Evolutionary conservation across 805 yeast species (phyloP).

Genomic region (Candida germanica): DNA sequence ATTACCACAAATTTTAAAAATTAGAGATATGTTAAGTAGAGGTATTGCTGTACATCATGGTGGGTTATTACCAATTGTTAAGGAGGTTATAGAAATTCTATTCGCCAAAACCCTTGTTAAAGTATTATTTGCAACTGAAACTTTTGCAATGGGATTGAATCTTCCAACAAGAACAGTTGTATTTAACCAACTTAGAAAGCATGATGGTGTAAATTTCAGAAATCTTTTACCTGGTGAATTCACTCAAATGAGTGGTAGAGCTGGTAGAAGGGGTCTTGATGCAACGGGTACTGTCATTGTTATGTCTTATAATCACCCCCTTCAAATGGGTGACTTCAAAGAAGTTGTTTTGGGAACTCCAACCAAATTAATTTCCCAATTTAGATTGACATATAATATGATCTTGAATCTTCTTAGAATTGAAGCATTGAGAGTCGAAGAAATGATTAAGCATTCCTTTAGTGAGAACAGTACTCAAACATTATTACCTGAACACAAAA

Average conservation of each 20-base stretch:
- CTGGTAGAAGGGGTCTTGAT: slow-evolving; percentile 96
- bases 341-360: slow-evolving; percentile 86
- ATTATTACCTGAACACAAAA: slow-evolving; percentile 80
- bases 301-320: slow-evolving; percentile 74
- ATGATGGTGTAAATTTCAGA: slow-evolving; percentile 84
- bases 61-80: slow-evolving; percentile 88
- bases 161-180: slow-evolving; percentile 96
- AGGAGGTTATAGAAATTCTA: slow-evolving; percentile 87
- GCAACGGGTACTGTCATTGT: slow-evolving; percentile 90
- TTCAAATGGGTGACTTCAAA: slow-evolving; percentile 57
- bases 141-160: slow-evolving; percentile 98
- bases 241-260: slow-evolving; percentile 99
- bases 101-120: slow-evolving; percentile 85
- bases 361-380: slow-evolving; percentile 86
- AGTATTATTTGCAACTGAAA: slow-evolving; percentile 94
- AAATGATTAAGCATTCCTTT: slow-evolving; percentile 94
- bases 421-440: slow-evolving; percentile 95
- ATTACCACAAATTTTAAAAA: slow-evolving; percentile 82
- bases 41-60: slow-evolving; percentile 98
- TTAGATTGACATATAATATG: slow-evolving; percentile 94
- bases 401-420: slow-evolving; percentile 85
- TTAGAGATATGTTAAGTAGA: slow-evolving; percentile 77
- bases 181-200: slow-evolving; percentile 79
- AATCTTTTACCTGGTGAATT: slow-evolving; percentile 91
- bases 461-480: slow-evolving; percentile 88